Conservation (phyloP, 768 basidiomycete species). For the Tylopilus balloui region DNA sequence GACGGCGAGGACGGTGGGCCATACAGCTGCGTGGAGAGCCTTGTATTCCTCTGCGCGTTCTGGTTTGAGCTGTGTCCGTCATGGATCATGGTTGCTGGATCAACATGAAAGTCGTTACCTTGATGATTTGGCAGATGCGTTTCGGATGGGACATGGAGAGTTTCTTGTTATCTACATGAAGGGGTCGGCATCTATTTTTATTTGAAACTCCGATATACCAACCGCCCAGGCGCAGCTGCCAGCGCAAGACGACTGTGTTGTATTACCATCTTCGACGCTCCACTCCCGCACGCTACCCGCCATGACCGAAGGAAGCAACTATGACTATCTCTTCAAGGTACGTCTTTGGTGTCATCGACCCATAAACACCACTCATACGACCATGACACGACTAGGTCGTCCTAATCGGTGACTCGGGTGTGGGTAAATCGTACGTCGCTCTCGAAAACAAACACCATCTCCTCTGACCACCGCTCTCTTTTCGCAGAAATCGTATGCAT, state of each 20-base stretch:
- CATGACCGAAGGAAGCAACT: constrained; percentile 94
- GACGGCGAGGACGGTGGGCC: constrained; percentile 65
- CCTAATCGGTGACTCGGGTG: constrained; percentile 97
- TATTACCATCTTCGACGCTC: not conserved
- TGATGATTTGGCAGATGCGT: constrained; percentile 71
- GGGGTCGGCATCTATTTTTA: not conserved
- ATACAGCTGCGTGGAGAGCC: constrained; percentile 56
- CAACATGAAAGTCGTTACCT: constrained; percentile 34
- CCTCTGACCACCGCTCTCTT: not conserved
- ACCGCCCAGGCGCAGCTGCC: not conserved
- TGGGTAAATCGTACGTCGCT: constrained; percentile 93
- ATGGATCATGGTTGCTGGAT: not conserved
- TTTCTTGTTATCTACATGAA: not conserved
- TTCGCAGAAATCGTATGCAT: constrained; percentile 33
- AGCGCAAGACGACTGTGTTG: not conserved
- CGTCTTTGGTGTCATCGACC: not conserved
- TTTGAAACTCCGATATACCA: constrained; percentile 32
- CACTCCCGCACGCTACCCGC: constrained; percentile 2
- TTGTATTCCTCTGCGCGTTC: constrained; percentile 49
- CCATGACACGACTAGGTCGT: constrained; percentile 66
- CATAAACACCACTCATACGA: not conserved
- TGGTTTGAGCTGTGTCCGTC: constrained; percentile 48
- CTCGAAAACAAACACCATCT: not conserved
- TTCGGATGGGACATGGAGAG: constrained; percentile 30
- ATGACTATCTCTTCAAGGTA: constrained; percentile 99